Conservation (phyloP, 495 filamentous ascomycete genomes). For the Penicillium odoratum region DNA sequence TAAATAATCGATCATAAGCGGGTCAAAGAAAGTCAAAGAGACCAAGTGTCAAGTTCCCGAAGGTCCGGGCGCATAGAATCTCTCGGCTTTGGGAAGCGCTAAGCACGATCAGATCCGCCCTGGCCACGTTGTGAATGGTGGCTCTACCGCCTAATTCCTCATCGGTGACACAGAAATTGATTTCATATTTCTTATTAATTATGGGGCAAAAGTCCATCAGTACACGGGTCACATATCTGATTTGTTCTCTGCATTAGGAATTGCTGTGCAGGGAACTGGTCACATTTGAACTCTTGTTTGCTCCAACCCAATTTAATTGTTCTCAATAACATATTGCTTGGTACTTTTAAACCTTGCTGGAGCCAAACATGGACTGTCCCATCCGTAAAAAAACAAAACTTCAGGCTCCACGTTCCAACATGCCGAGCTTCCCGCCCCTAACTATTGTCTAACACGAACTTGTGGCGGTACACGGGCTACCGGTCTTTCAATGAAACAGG, state of each 20-base stretch:
- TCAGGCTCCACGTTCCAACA: constrained; percentile 23
- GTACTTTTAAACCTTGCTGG: background rate
- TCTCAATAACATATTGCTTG: background rate
- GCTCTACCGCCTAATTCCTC: constrained; percentile 30
- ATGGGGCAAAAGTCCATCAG: background rate
- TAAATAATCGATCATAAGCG: background rate
- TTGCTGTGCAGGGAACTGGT: constrained; percentile 16
- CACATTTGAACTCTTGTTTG: constrained; percentile 20
- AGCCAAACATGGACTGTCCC: background rate
- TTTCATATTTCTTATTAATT: constrained; percentile 1
- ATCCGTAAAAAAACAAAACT: background rate
- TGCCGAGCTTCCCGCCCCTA: constrained; percentile 32
- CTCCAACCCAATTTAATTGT: background rate
- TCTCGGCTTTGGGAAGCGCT: constrained; percentile 27
- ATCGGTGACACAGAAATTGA: constrained; percentile 12
- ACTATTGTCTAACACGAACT: constrained; percentile 13
- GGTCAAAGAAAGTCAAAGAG: background rate
- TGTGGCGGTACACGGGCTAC: constrained; percentile 14
- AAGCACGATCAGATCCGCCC: constrained; percentile 36
- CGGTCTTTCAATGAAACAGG: constrained; percentile 27
- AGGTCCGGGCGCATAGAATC: constrained; percentile 15
- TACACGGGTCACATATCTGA: too few species aligned
- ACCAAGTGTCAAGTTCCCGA: constrained; percentile 14
- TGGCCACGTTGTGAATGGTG: constrained; percentile 37
- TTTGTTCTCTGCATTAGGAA: background rate